Percentiles rank a stretch among this genome's conserved stretches.
phyloP scores from a whole-genome alignment of 1,284 basidiomycete genomes.

The Caloboletus inedulis region DNA sequence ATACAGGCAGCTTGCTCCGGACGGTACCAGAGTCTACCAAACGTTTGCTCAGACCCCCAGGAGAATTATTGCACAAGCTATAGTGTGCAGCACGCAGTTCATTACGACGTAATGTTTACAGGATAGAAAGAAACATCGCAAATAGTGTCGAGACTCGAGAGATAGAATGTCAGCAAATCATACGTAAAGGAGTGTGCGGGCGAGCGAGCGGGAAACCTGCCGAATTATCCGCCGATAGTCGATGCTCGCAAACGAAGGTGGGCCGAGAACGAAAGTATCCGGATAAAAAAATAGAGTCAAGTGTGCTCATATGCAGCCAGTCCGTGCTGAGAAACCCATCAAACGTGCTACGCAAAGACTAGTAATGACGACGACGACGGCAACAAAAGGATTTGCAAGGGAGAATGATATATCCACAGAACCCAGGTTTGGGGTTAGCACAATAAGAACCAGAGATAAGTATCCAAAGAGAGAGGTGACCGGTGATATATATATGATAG shows the following conservation, averaged over 20 bases:
- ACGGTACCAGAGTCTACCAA: neutral
- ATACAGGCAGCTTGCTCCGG: no score
- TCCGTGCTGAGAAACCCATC: conserved; percentile 5
- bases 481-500: neutral
- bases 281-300: neutral
- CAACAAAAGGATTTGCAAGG: neutral
- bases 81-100: neutral
- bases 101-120: conserved; percentile 14
- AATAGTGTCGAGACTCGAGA: neutral
- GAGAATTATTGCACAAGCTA: neutral
- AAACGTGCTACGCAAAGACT: neutral
- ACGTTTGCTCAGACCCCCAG: neutral
- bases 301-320: neutral
- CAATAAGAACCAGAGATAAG: conserved; percentile 6
- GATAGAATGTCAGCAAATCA: conserved; percentile 7
- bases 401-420: conserved; percentile 13
- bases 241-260: neutral
- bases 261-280: neutral
- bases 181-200: conserved; percentile 9
- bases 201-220: neutral
- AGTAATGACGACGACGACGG: neutral
- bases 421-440: conserved; percentile 5
- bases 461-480: conserved; percentile 18
- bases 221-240: neutral
- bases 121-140: neutral